phyloP scores from a whole-genome alignment of 2,329 filamentous ascomycete genomes.

The Pseudocercospora crystallina region DNA sequence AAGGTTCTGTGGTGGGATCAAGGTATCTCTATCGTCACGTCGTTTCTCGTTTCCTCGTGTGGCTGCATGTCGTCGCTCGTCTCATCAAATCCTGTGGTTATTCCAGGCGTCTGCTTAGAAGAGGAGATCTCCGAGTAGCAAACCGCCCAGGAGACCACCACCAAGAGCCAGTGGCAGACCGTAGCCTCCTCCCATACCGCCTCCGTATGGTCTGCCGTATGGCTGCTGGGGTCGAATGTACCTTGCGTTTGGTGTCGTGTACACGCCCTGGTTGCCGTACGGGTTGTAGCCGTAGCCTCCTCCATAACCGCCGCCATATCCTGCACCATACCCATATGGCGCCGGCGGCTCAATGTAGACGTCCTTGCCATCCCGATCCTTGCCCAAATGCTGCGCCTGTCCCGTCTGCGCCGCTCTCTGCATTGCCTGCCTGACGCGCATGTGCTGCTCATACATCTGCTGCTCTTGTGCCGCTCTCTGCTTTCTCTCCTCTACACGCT shows the following conservation, averaged over 20 bases:
- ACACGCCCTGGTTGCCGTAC: conserved; percentile 33
- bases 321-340: conserved; percentile 32
- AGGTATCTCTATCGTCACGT: no score
- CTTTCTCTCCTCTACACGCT: conserved; percentile 50
- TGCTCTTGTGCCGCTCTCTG: conserved; percentile 52
- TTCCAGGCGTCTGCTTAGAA: conserved; percentile 8
- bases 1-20: no score
- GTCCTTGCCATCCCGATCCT: conserved; percentile 54
- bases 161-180: conserved; percentile 48
- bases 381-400: conserved; percentile 56
- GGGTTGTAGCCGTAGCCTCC: conserved; percentile 37
- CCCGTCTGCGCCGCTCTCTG: conserved; percentile 53
- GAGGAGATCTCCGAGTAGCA: conserved; percentile 48
- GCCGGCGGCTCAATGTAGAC: conserved; percentile 59
- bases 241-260: conserved; percentile 49
- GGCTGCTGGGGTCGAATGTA: conserved; percentile 51
- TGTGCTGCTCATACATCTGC: conserved; percentile 54
- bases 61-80: not conserved
- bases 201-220: conserved; percentile 40
- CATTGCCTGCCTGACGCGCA: conserved; percentile 53
- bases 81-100: not conserved
- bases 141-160: conserved; percentile 49
- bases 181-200: conserved; percentile 42
- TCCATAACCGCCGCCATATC: conserved; percentile 24
- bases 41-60: no score